These are phyloP conservation scores for Athelia psychrophila DNA, from an alignment of 1,284 basidiomycete genomes.

Conservation along the genomic window DNA sequence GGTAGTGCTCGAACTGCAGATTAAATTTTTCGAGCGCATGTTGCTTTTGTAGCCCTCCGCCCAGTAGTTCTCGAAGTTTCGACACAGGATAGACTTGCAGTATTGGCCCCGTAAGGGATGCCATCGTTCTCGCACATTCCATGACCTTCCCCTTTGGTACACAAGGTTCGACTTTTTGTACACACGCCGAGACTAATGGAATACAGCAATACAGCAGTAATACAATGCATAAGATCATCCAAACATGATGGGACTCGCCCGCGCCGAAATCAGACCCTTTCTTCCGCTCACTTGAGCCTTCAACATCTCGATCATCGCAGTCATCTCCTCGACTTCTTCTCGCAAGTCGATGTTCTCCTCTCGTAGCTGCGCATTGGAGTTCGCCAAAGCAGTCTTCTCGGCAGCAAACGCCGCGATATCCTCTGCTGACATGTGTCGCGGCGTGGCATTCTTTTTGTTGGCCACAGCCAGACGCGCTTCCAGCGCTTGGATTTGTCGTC, in stretches of 20 bases:
- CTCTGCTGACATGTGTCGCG: conserved; percentile 31
- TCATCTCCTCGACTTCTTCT: conserved; percentile 69
- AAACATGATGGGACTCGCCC: conserved; percentile 11
- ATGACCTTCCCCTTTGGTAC: neutral
- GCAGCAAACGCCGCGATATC: conserved; percentile 39
- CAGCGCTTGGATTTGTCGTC: conserved; percentile 55
- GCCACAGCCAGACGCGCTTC: conserved; percentile 46
- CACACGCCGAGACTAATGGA: conserved; percentile 6
- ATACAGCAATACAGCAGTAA: no score
- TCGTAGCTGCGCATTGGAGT: conserved; percentile 46
- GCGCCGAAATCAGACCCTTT: conserved; percentile 37
- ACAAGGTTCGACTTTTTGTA: conserved; percentile 26
- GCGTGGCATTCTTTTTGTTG: conserved; percentile 31
- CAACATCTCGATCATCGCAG: conserved; percentile 65
- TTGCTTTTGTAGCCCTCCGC: conserved; percentile 38
- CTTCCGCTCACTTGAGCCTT: conserved; percentile 50
- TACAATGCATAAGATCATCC: no score
- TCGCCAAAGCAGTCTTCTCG: conserved; percentile 44
- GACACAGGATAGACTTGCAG: conserved; percentile 30
- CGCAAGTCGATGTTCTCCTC: conserved; percentile 57
- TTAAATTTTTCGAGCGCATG: conserved; percentile 7
- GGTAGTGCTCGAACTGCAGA: conserved; percentile 12
- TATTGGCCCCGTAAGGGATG: conserved; percentile 21
- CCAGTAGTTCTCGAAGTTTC: conserved; percentile 59
- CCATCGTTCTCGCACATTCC: conserved; percentile 28